A percentile compares a stretch with the other conserved stretches of the same genome.
phyloP scores from a whole-genome alignment of 106 monocot genomes.

The Phalaenopsis equestris region DNA sequence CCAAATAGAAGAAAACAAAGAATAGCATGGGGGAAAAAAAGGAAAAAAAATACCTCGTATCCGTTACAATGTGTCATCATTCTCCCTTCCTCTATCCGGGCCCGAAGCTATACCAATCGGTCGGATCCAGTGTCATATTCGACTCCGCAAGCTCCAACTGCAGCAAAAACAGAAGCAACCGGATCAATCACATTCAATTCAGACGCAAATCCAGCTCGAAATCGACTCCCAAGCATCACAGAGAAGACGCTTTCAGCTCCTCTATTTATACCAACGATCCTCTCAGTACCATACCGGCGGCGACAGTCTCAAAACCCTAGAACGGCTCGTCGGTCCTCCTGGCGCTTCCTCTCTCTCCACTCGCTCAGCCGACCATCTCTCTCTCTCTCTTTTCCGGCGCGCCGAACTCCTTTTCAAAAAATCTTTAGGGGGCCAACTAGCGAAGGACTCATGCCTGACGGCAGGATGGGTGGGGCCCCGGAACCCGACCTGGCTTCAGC shows the following conservation, averaged over 20 bases:
- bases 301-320: neutral
- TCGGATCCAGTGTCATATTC: conserved; percentile 6
- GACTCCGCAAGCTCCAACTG: conserved; percentile 1
- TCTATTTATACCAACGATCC: neutral
- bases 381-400: conserved; percentile 5
- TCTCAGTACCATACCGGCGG: neutral
- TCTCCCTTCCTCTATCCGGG: conserved; percentile 5
- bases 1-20: neutral
- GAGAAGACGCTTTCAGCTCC: neutral
- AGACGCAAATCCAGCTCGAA: neutral
- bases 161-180: conserved; percentile 6
- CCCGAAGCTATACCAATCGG: neutral
- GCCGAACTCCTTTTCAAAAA: conserved; percentile 13
- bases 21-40: neutral
- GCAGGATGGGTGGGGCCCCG: neutral
- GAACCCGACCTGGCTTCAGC: neutral
- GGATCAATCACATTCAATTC: neutral
- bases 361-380: neutral
- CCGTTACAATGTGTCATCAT: conserved; percentile 6
- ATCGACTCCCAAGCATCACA: neutral
- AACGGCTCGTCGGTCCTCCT: neutral
- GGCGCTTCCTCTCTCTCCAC: neutral
- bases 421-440: neutral
- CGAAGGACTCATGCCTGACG: conserved; percentile 1
- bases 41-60: neutral